These are phyloP conservation scores for Adansonia grandidieri DNA, from an alignment of 441 rosid genomes.

Conservation along the genomic window DNA sequence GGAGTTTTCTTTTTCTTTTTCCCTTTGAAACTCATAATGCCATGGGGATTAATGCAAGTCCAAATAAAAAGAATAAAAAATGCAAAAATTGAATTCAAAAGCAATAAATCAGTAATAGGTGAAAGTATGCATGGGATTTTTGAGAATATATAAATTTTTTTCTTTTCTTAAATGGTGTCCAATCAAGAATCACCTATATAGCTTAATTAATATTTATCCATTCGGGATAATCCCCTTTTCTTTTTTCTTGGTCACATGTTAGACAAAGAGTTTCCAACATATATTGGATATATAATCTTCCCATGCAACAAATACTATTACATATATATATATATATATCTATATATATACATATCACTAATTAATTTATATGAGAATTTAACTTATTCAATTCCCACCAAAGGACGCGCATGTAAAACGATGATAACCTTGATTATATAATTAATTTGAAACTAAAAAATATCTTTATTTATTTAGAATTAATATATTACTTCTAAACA, in stretches of 20 bases:
- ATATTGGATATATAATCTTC: neutral
- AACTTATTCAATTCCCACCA: neutral
- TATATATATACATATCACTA: neutral
- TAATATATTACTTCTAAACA: too few relatives aligned
- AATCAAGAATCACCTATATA: constrained; percentile 8
- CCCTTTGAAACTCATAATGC: neutral
- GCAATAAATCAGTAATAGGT: neutral
- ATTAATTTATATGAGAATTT: neutral
- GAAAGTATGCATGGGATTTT: neutral
- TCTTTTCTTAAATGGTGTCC: neutral
- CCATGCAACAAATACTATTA: neutral
- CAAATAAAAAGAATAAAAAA: neutral
- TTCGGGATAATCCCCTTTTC: neutral
- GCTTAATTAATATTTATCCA: neutral
- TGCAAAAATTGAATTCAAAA: neutral
- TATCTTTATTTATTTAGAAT: too few relatives aligned
- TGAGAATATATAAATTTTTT: neutral
- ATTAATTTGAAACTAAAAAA: too few relatives aligned
- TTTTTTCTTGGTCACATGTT: neutral
- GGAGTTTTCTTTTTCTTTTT: constrained; percentile 5
- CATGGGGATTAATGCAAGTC: neutral
- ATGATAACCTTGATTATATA: neutral
- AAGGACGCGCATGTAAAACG: neutral
- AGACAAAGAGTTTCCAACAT: neutral
- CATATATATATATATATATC: too few relatives aligned